Percentiles rank a stretch among this genome's conserved stretches.
Evolutionary conservation across 2,329 filamentous ascomycete genomes (phyloP).

Genomic region (Metarhizium brunneum): DNA sequence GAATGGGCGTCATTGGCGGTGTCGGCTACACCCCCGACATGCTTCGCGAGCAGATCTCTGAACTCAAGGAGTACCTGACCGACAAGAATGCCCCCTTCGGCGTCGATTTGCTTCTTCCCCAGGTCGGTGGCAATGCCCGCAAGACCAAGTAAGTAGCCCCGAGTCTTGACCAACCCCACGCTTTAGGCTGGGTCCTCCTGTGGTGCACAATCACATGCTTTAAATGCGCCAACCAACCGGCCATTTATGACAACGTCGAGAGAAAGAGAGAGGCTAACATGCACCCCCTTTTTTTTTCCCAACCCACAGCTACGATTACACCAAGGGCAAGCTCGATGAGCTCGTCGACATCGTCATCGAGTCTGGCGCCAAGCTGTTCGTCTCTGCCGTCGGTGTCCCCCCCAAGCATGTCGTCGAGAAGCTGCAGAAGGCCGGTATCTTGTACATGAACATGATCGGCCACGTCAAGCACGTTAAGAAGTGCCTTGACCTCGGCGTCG

Average conservation of each 20-base stretch:
- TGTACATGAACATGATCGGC: conserved; percentile 99
- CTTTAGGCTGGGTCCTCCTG: background rate
- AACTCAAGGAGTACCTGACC: conserved; percentile 78
- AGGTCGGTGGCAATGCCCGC: conserved; percentile 86
- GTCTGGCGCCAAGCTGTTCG: conserved; percentile 83
- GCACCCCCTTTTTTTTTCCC: background rate
- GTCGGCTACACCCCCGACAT: conserved; percentile 95
- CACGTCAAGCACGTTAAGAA: conserved; percentile 99
- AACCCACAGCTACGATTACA: conserved; percentile 83
- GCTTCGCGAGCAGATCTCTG: conserved; percentile 87
- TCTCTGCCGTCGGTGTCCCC: conserved; percentile 91
- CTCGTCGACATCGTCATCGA: conserved; percentile 90
- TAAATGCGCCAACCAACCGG: too few species aligned
- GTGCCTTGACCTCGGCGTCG: conserved; percentile 82
- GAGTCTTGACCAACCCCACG: background rate
- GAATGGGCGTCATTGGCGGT: conserved; percentile 92
- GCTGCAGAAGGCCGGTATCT: conserved; percentile 76
- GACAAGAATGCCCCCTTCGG: conserved; percentile 95
- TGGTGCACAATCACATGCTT: background rate
- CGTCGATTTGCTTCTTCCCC: conserved; percentile 85
- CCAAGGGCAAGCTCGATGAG: conserved; percentile 93
- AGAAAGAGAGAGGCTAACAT: background rate
- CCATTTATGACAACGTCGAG: background rate
- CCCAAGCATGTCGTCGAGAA: conserved; percentile 82
- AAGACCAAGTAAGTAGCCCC: conserved; percentile 67